Base-by-base conservation (phyloP, 208 protist genomes). In the Balamuthia mandrillaris region DNA sequence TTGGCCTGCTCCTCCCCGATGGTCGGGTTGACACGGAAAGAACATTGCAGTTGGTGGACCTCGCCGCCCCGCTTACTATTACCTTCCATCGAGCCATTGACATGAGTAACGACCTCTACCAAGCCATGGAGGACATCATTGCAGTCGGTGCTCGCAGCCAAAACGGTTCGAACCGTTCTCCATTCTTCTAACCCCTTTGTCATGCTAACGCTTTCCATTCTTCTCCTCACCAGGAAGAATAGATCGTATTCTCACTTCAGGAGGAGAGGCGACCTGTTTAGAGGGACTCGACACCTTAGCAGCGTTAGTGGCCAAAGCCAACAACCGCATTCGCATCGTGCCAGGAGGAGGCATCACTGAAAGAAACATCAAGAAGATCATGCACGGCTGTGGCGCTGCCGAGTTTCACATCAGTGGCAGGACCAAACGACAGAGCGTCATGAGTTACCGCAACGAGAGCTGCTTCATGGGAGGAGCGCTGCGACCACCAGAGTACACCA, bases 11-110 rank as follows among this genome's bases (percentile, higher is more conserved):
- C 4, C 56, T 6, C 0, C 12, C 68, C 0, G 41, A 81, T 44
- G 88, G 88, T 4, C 45, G 35, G 0, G 83, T 91, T 14, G 86
- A 91, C 54, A 42, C 52, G 24, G 0, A 68, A 0, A 51, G 44
- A 2, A 81, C 81, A 24, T 29, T 37, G 7, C 10, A 60, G 37
- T 63, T 91, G 2, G 75, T 89, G 7, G 1, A 49, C 39, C 39
- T 75, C 24, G 70, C 88, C 1, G 29, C 24, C 24, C 84, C 88
- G 41, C 42, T 88, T 4, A 68, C 65, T 16, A 65, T 91, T 21
- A 91, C 88, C 29, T 91, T 91, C 54, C 88, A 91, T 44, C 47
- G 88, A 16, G 88, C 86, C 9, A 84, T 90, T 21, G 87, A 91
- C 18, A 85, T 91, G 74, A 39, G 10, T 54, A 74, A 44, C n/a